phyloP scores from a whole-genome alignment of 768 basidiomycete species.

The Leccinum disarticulatum region DNA sequence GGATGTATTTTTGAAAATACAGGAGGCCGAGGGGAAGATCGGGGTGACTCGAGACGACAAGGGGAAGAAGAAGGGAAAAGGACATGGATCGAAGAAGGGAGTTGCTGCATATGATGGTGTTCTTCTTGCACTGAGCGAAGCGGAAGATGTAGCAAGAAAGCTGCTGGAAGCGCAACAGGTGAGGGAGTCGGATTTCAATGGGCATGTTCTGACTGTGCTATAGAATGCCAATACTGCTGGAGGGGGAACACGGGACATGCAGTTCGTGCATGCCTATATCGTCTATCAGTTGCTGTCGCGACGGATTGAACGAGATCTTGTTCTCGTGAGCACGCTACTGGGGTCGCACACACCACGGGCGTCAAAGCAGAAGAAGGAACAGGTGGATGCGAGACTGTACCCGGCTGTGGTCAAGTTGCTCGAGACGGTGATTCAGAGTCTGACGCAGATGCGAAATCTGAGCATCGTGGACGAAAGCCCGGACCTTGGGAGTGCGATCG shows the following conservation, averaged over 20 bases:
- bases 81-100: constrained; percentile 59
- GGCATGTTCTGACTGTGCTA: constrained; percentile 19
- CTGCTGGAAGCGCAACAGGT: constrained; percentile 86
- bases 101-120: constrained; percentile 89
- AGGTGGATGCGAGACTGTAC: constrained; percentile 71
- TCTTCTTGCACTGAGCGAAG: constrained; percentile 82
- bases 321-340: constrained; percentile 69
- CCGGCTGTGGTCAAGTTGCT: constrained; percentile 87
- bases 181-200: constrained; percentile 5
- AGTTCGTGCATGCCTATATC: constrained; percentile 85
- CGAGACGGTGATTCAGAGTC: constrained; percentile 81
- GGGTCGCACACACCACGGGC: constrained; percentile 39
- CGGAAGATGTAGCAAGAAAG: constrained; percentile 80
- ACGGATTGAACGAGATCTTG: constrained; percentile 85
- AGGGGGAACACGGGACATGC: constrained; percentile 64
- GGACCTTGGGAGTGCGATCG: constrained; percentile 75
- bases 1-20: constrained; percentile 79
- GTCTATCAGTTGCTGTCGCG: constrained; percentile 84
- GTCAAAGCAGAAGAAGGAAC: constrained; percentile 40
- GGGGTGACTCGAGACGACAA: constrained; percentile 34
- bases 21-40: constrained; percentile 69
- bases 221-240: constrained; percentile 44
- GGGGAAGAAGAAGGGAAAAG: constrained; percentile 39
- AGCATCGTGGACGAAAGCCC: constrained; percentile 88
- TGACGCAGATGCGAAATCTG: constrained; percentile 80